phyloP scores from a whole-genome alignment of 192 early-diverging fungal species.

The Funneliformis mosseae region DNA sequence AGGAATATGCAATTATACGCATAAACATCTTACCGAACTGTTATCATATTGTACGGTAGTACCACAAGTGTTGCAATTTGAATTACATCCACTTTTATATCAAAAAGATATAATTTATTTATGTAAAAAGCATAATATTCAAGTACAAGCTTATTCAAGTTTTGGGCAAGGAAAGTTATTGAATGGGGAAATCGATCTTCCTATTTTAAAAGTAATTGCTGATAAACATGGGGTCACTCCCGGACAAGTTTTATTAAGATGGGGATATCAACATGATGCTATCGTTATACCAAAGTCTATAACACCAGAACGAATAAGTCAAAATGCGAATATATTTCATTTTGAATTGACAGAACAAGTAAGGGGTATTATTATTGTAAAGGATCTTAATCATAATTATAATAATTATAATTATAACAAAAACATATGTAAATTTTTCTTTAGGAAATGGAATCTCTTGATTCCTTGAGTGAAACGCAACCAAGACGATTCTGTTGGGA shows the following conservation, averaged over 20 bases:
- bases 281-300: slow-evolving; percentile 73
- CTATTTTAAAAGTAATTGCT: slow-evolving; percentile 3
- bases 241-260: slow-evolving; percentile 62
- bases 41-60: slow-evolving; percentile 52
- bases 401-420: background rate
- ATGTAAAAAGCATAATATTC: slow-evolving; percentile 58
- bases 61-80: slow-evolving; percentile 73
- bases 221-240: slow-evolving; percentile 16
- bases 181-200: slow-evolving; percentile 25
- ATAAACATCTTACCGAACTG: slow-evolving; percentile 60
- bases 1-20: slow-evolving; percentile 75
- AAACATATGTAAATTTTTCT: background rate
- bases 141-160: slow-evolving; percentile 72
- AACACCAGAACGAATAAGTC: slow-evolving; percentile 43
- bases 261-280: slow-evolving; percentile 65
- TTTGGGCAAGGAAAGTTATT: slow-evolving; percentile 61
- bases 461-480: slow-evolving; percentile 17
- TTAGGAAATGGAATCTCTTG: slow-evolving; percentile 28
- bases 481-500: slow-evolving; percentile 29
- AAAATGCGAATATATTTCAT: slow-evolving; percentile 50
- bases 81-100: slow-evolving; percentile 66
- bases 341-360: slow-evolving; percentile 51
- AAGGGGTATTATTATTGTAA: slow-evolving; percentile 6
- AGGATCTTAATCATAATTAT: background rate
- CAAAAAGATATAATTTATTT: slow-evolving; percentile 60